Conservation (phyloP, 2,329 filamentous ascomycete species). For the Endothia cerciana region DNA sequence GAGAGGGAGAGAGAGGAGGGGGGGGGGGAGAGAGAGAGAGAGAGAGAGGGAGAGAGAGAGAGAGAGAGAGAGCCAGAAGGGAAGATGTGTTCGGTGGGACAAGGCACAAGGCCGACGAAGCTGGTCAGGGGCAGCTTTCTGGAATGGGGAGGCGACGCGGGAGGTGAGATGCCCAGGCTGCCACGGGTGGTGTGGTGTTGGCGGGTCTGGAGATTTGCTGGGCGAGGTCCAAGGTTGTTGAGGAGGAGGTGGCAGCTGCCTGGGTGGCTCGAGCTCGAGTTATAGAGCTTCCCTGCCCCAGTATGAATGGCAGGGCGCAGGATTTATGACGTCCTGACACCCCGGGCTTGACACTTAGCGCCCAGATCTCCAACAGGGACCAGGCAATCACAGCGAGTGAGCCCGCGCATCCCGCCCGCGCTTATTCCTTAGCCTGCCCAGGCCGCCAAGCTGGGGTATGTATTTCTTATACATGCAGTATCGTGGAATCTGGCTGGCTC, state of each 20-base stretch:
- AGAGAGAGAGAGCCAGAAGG: too few relatives aligned
- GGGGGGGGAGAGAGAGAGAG: neutral
- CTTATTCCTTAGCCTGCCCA: too few relatives aligned
- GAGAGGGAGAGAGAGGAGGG: too few relatives aligned
- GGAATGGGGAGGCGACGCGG: neutral
- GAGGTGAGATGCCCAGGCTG: neutral
- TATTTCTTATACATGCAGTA: neutral
- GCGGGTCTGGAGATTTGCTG: neutral
- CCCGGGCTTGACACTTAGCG: neutral
- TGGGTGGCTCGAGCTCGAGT: constrained; percentile 2
- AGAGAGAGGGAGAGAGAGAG: too few relatives aligned
- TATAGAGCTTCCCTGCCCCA: neutral
- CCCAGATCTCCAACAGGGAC: constrained; percentile 4
- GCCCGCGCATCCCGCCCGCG: neutral
- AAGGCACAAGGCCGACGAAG: neutral
- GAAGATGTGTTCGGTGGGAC: neutral
- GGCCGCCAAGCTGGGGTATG: neutral
- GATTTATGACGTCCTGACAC: constrained; percentile 6
- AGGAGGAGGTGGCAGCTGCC: neutral
- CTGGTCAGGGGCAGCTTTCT: neutral
- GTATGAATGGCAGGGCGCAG: constrained; percentile 3
- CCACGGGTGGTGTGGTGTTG: neutral
- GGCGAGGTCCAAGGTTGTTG: neutral
- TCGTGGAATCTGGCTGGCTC: too few relatives aligned
- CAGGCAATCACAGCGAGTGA: neutral